Conservation (phyloP, 768 basidiomycete species). For the Leucocoprinus sp. region DNA sequence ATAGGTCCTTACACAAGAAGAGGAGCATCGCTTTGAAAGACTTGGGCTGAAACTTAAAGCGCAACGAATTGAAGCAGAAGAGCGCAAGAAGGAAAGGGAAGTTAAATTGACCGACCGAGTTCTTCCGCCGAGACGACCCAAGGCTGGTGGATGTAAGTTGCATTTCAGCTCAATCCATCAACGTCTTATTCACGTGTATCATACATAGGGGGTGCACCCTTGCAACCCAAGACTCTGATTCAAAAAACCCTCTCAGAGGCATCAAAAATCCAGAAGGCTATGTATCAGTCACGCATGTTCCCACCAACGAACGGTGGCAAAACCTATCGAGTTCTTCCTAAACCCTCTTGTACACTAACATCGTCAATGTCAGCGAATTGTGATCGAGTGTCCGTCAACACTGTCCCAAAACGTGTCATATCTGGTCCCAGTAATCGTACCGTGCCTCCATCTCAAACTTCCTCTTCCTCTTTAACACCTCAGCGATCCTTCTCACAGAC, state of each 20-base stretch:
- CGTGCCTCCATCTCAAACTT: conserved; percentile 13
- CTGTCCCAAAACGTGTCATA: conserved; percentile 31
- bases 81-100: conserved; percentile 69
- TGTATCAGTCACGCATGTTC: conserved; percentile 45
- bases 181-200: conserved; percentile 12
- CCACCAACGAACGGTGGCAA: conserved; percentile 47
- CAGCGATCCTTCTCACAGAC: conserved; percentile 5
- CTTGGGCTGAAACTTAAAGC: conserved; percentile 52
- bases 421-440: conserved; percentile 13
- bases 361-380: conserved; percentile 26
- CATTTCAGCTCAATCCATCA: conserved; percentile 13
- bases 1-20: conserved; percentile 49
- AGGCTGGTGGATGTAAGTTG: conserved; percentile 42
- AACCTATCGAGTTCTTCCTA: conserved; percentile 33
- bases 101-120: conserved; percentile 67
- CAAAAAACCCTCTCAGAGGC: conserved; percentile 72
- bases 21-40: conserved; percentile 58
- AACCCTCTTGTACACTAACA: conserved; percentile 23
- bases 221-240: conserved; percentile 59
- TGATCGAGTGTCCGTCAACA: conserved; percentile 44
- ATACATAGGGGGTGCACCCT: conserved; percentile 26
- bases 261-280: conserved; percentile 53
- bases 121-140: conserved; percentile 58
- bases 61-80: conserved; percentile 61
- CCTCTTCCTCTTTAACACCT: conserved; percentile 9